Conservation (phyloP, 208 protist species). For the Acanthamoeba lenticulata region DNA sequence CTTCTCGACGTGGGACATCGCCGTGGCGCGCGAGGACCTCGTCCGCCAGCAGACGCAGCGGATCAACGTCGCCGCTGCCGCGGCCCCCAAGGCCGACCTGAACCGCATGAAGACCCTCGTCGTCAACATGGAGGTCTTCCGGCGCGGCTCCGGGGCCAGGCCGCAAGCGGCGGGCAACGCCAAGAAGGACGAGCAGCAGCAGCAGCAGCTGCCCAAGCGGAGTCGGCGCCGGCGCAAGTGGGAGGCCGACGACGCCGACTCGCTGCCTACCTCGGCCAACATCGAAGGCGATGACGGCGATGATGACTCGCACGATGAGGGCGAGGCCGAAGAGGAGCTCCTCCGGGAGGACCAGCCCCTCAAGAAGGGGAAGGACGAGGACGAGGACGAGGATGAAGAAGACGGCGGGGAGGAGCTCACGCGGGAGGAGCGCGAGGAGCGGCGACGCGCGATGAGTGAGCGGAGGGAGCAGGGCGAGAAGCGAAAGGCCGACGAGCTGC, state of each 20-base stretch:
- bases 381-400: neutral
- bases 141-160: neutral
- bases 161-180: no score
- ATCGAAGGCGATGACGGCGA: neutral
- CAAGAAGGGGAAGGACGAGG: neutral
- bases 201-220: neutral
- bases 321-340: neutral
- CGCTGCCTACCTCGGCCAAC: neutral
- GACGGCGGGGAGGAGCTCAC: neutral
- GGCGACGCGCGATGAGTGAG: neutral
- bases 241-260: neutral
- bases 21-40: slow-evolving; percentile 1
- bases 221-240: neutral
- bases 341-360: neutral
- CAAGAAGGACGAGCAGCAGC: neutral
- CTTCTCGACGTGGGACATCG: slow-evolving; percentile 25
- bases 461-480: neutral
- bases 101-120: slow-evolving; percentile 20
- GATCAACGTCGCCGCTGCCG: neutral
- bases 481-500: neutral
- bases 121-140: slow-evolving; percentile 4
- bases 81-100: neutral
- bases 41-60: neutral
- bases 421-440: neutral
- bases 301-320: neutral